A percentile compares a stretch with the other conserved stretches of the same genome.
phyloP scores from a whole-genome alignment of 768 basidiomycete genomes.

The Tricholoma matsutake region DNA sequence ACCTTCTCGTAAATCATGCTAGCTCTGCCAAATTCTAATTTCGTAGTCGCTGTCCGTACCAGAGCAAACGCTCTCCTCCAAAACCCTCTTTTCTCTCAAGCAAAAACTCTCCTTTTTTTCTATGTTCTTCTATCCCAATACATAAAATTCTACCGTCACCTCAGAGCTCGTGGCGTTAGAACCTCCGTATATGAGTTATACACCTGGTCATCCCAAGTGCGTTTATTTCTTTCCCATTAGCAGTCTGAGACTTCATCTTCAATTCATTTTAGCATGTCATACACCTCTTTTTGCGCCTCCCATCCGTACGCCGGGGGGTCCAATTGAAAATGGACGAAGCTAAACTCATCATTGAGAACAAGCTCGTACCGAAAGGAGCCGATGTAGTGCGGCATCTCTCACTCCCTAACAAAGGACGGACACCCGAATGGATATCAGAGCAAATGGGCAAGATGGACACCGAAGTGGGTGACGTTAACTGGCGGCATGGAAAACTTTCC shows the following conservation, averaged over 20 bases:
- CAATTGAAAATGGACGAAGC: slow-evolving; percentile 62
- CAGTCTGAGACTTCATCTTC: background rate
- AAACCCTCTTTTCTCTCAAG: slow-evolving; percentile 17
- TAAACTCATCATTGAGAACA: slow-evolving; percentile 60
- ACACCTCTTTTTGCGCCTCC: slow-evolving; percentile 57
- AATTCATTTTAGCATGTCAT: slow-evolving; percentile 45
- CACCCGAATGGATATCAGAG: slow-evolving; percentile 67
- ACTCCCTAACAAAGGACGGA: slow-evolving; percentile 62
- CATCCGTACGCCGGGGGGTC: slow-evolving; percentile 57
- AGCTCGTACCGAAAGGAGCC: slow-evolving; percentile 62
- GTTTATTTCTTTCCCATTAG: slow-evolving; percentile 12
- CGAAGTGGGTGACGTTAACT: slow-evolving; percentile 48
- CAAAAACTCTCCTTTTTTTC: slow-evolving; percentile 55
- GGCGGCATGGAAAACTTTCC: slow-evolving; percentile 72
- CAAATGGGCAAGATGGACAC: slow-evolving; percentile 83
- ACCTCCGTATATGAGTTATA: slow-evolving; percentile 51
- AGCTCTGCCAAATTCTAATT: background rate
- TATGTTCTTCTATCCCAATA: slow-evolving; percentile 53
- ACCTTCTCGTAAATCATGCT: background rate
- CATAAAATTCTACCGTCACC: slow-evolving; percentile 55
- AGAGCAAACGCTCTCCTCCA: slow-evolving; percentile 11
- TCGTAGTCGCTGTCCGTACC: slow-evolving; percentile 13
- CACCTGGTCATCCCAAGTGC: slow-evolving; percentile 48
- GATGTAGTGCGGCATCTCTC: slow-evolving; percentile 62
- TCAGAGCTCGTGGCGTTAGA: slow-evolving; percentile 58